A percentile compares a stretch with the other conserved stretches of the same genome.
phyloP scores from a whole-genome alignment of 148 eudicot genomes.

The Silene latifolia region DNA sequence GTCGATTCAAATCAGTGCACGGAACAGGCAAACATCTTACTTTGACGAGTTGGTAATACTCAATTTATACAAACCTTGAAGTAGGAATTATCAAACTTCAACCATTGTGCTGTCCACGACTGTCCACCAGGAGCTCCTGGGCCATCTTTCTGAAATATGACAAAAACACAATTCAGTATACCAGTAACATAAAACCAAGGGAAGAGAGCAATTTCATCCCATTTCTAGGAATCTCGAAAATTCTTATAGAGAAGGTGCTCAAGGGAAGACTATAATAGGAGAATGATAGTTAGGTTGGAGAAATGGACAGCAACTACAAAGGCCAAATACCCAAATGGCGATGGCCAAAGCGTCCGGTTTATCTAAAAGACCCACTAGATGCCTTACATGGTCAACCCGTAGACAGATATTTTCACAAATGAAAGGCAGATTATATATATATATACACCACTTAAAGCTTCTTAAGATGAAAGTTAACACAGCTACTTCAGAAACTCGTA shows the following conservation, averaged over 20 bases:
- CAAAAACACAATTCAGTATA: background rate
- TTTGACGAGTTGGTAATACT: background rate
- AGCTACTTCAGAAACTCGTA: too few relatives aligned
- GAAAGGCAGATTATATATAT: background rate
- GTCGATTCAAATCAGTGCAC: conserved; percentile 19
- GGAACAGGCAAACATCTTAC: conserved; percentile 1
- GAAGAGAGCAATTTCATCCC: background rate
- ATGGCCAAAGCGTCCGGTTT: too few relatives aligned
- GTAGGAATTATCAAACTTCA: conserved; percentile 94
- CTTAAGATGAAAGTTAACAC: too few relatives aligned
- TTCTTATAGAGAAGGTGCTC: too few relatives aligned
- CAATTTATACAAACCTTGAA: conserved; percentile 56
- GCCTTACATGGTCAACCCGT: too few relatives aligned
- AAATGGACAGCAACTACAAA: too few relatives aligned
- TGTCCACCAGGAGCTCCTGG: conserved; percentile 99
- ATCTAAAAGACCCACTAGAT: too few relatives aligned
- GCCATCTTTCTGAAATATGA: conserved; percentile 80
- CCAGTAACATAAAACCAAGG: background rate
- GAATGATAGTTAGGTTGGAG: too few relatives aligned
- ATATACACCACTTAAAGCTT: too few relatives aligned
- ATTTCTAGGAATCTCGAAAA: background rate
- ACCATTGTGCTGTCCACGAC: conserved; percentile 95
- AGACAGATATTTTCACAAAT: background rate
- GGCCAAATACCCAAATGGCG: too few relatives aligned
- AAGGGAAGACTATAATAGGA: too few relatives aligned